Percentiles rank a stretch among this genome's conserved stretches.
These are phyloP conservation scores for Mallotus repandus DNA, from an alignment of 441 rosid genomes.

Conservation along the genomic window DNA sequence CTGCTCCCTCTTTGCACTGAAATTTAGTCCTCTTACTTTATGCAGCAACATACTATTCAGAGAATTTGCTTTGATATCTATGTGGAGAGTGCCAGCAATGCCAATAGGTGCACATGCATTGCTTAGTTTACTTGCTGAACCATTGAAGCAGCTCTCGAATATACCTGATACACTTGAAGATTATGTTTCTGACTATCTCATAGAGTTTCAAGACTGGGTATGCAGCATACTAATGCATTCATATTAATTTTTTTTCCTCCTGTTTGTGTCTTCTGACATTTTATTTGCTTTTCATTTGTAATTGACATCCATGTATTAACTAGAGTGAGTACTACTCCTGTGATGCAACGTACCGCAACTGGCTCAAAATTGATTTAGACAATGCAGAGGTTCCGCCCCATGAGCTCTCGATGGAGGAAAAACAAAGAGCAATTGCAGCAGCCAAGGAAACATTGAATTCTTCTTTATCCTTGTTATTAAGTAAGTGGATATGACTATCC, in stretches of 20 bases:
- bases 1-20: slow-evolving; percentile 2
- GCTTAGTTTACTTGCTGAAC: slow-evolving; percentile 97
- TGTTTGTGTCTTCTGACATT: slow-evolving; percentile 9
- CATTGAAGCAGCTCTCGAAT: slow-evolving; percentile 93
- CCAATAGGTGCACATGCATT: slow-evolving; percentile 95
- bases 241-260: slow-evolving; percentile 1
- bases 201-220: slow-evolving; percentile 98
- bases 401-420: slow-evolving; percentile 83
- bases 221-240: slow-evolving; percentile 26
- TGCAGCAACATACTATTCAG: slow-evolving; percentile 87
- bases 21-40: slow-evolving; percentile 25
- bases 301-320: slow-evolving; percentile 21
- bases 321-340: slow-evolving; percentile 94
- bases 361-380: slow-evolving; percentile 84
- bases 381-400: slow-evolving; percentile 63
- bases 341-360: slow-evolving; percentile 93
- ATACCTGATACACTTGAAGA: slow-evolving; percentile 56
- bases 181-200: slow-evolving; percentile 70
- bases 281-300: slow-evolving; percentile 7
- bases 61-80: slow-evolving; percentile 90
- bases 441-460: slow-evolving; percentile 70
- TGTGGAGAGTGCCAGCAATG: slow-evolving; percentile 99
- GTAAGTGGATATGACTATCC: slow-evolving; percentile 44
- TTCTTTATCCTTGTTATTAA: slow-evolving; percentile 59
- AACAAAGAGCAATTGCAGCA: slow-evolving; percentile 56